Conservation (phyloP, 2,329 filamentous ascomycete species). For the Cucurbitaria berberidis region DNA sequence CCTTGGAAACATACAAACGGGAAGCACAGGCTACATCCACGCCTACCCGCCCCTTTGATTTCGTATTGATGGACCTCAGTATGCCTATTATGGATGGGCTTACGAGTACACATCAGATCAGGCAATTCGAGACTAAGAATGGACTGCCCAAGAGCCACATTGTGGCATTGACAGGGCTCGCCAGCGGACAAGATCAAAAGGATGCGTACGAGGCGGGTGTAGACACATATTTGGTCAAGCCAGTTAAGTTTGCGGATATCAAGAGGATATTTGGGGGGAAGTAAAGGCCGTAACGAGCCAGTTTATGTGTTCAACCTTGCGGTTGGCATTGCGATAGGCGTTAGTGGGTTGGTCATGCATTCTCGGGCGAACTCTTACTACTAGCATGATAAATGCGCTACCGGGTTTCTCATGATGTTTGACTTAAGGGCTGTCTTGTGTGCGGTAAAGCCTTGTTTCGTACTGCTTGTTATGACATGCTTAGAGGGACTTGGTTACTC, state of each 20-base stretch:
- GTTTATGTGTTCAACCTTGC: neutral
- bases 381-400: neutral
- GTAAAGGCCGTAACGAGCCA: neutral
- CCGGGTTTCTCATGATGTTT: no score
- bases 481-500: no score
- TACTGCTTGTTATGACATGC: no score
- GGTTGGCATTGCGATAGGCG: neutral
- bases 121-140: constrained; percentile 35
- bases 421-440: no score
- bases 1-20: constrained; percentile 31
- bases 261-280: constrained; percentile 32
- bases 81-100: constrained; percentile 50
- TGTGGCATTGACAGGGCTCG: constrained; percentile 48
- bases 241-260: constrained; percentile 46
- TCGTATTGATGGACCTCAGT: constrained; percentile 44
- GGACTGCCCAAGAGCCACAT: constrained; percentile 28
- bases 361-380: neutral
- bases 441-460: no score
- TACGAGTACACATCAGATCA: constrained; percentile 42
- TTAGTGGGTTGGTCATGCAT: neutral
- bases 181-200: constrained; percentile 43
- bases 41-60: constrained; percentile 34
- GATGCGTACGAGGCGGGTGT: constrained; percentile 45
- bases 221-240: constrained; percentile 49
- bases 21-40: constrained; percentile 21